These are phyloP conservation scores for Elsinoe ampelina DNA, from an alignment of 2,329 filamentous ascomycete species.

Conservation along the genomic window DNA sequence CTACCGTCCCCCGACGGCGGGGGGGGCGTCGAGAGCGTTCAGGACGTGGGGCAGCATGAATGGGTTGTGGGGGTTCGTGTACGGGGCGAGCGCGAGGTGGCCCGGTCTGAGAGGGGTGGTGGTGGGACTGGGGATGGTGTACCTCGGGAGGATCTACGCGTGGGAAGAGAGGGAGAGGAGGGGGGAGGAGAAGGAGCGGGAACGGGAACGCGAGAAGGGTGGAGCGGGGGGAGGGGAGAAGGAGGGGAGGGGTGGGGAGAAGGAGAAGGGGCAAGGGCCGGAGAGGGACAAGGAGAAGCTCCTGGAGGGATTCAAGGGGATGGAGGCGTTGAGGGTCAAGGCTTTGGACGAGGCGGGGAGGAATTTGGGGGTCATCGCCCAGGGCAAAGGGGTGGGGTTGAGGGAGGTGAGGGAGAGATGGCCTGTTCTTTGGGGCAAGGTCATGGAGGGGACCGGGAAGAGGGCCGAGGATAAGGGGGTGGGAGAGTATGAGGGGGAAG, in stretches of 20 bases:
- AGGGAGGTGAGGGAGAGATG: constrained; percentile 5
- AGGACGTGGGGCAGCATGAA: constrained; percentile 8
- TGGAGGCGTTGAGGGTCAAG: neutral
- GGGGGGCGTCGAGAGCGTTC: neutral
- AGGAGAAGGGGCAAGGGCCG: neutral
- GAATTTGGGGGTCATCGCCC: neutral
- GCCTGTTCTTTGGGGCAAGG: neutral
- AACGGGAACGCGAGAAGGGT: neutral
- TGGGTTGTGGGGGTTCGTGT: constrained; percentile 1
- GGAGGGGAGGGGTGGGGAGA: neutral
- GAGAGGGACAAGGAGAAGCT: neutral
- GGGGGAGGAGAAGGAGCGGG: neutral
- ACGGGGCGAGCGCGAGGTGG: neutral
- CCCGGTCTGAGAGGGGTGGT: neutral
- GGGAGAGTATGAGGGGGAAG: constrained; percentile 8
- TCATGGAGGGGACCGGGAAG: neutral
- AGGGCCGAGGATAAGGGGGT: neutral
- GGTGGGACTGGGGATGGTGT: constrained; percentile 3
- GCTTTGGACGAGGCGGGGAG: neutral
- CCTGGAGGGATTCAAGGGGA: neutral
- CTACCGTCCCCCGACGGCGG: neutral
- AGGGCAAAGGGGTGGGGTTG: neutral
- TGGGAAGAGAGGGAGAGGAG: constrained; percentile 1
- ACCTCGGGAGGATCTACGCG: neutral
- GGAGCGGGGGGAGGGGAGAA: neutral